Base-by-base conservation (phyloP, 140 eudicot species). In the Cichorium intybus region DNA sequence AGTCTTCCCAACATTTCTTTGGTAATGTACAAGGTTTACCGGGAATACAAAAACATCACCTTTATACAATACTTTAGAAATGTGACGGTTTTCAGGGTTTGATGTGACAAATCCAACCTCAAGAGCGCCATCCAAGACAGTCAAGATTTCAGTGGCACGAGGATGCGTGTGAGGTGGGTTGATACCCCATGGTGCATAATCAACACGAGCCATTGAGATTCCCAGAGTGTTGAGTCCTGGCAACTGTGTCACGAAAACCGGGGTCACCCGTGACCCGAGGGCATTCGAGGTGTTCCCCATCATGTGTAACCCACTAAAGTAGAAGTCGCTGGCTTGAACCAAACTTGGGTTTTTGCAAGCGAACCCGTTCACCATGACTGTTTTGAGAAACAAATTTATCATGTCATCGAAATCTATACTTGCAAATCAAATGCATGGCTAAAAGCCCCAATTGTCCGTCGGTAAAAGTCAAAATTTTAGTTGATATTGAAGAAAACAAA, bases 31-130 rank as follows among this genome's bases (percentile, higher is more conserved):
- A 15, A 73, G 78, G 48, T 49, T 60, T 16, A 65, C 50, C 0
- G 79, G 74, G 56, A 74, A 74, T 9, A 74, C 68, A 74, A 74
- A 74, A 20, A 74, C 70, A 15, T 74, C 79, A 24, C 79, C 74
- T 27, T 66, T 74, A 7, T 48, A 5, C 4, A 64, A 7, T 7
- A 66, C 46, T 41, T 65, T 64, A n/a, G 62, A 21, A 59, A 74
- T 46, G 9, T 43, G 79, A 29, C 60, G 73, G 37, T 74, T 65
- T 6, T 74, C 79, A 49, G 66, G 55, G 74, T 74, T 74, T 1
- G 77, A 72, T 18, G 77, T 72, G 55, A 72, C 65, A 41, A 72
- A 72, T 22, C 77, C 71, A 16, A 69, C 74, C 35, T 69, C 66
- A 20, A 68, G 66, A 15, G 35, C 62, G 16, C 74, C 79, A 56